Base-by-base conservation (phyloP, 2,329 filamentous ascomycete genomes). In the Colletotrichum shisoi region DNA sequence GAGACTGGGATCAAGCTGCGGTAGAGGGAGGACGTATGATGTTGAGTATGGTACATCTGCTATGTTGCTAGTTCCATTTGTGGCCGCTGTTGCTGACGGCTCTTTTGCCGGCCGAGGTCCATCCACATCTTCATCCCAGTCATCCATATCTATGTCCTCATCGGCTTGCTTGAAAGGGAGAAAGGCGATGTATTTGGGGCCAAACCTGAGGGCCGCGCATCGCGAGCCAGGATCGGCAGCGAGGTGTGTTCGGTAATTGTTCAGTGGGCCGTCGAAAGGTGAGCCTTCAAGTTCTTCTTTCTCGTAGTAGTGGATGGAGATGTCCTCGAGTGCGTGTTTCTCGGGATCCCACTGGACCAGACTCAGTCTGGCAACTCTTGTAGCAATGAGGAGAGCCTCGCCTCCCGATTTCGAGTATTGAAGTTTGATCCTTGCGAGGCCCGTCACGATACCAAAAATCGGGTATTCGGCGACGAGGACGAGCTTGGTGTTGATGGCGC, bases 251-350 rank as follows among this genome's bases (percentile, higher is more conserved):
- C 89, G 85, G 76, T 90, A 93, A 70, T 91, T 87, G 75, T 87
- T 88, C 73, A 96, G 81, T 62, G 90, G 86, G 59, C 90, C 85
- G 57, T 91, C 89, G 90, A 93, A 97, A 0, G 94, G 94, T 70
- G 88, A 91, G 60, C 90, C 89, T 71, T 91, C 88, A 69, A 94
- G 83, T 75, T 97, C 94, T 75, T 97, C 94, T 76, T 95, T 92
- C 78, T 99, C 95, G 80, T 98, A 99, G 83, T 94, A 98, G 81
- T 99, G 95, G 73, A 99, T 94, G 58, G 94, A 98, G 70, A 95
- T 87, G 60, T 94, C 98, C 72, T 90, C 89, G 72, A 98, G 89
- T 58, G 87, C 87, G 78, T 91, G 85, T 71, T 87, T 88, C 76
- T 91, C 88, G 9, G 92, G 89, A 76, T 98, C 92, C 95, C 95